A percentile compares a stretch with the other conserved stretches of the same genome.
phyloP scores from a whole-genome alignment of 192 early-diverging fungal genomes.

The Funneliformis geosporum region DNA sequence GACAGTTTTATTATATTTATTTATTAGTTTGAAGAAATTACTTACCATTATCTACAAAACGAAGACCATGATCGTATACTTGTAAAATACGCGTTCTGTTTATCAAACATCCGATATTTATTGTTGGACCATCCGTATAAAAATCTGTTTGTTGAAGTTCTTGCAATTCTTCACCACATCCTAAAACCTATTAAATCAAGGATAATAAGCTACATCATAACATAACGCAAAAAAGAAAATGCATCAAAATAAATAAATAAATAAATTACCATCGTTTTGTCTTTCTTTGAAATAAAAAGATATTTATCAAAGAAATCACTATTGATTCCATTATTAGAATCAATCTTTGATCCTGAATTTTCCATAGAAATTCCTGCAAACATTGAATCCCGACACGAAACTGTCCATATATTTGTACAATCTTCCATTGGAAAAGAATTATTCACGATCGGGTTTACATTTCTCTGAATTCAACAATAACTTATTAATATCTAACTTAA shows the following conservation, averaged over 20 bases:
- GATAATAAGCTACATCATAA: background rate
- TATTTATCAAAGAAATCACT: constrained; percentile 51
- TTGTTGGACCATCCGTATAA: constrained; percentile 70
- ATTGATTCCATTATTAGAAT: constrained; percentile 27
- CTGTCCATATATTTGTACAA: constrained; percentile 70
- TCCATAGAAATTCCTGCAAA: constrained; percentile 48
- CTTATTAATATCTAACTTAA: background rate
- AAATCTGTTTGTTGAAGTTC: constrained; percentile 79
- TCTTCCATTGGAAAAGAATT: constrained; percentile 51
- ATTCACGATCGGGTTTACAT: constrained; percentile 47
- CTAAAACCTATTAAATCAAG: constrained; percentile 60
- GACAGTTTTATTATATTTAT: background rate
- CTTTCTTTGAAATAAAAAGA: constrained; percentile 66
- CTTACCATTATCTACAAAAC: constrained; percentile 68
- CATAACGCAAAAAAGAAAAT: background rate
- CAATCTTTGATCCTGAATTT: constrained; percentile 32
- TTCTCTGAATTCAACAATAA: constrained; percentile 38
- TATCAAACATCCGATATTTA: constrained; percentile 74
- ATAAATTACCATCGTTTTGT: constrained; percentile 59
- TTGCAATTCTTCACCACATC: constrained; percentile 78
- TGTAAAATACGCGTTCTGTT: constrained; percentile 79
- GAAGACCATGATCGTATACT: constrained; percentile 73
- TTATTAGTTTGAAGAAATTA: background rate
- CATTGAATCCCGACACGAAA: constrained; percentile 54
- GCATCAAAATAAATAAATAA: background rate